Percentiles rank a stretch among this genome's conserved stretches.
phyloP scores from a whole-genome alignment of 2,329 filamentous ascomycete species.

The Hymenotorrendiella dingleyae region DNA sequence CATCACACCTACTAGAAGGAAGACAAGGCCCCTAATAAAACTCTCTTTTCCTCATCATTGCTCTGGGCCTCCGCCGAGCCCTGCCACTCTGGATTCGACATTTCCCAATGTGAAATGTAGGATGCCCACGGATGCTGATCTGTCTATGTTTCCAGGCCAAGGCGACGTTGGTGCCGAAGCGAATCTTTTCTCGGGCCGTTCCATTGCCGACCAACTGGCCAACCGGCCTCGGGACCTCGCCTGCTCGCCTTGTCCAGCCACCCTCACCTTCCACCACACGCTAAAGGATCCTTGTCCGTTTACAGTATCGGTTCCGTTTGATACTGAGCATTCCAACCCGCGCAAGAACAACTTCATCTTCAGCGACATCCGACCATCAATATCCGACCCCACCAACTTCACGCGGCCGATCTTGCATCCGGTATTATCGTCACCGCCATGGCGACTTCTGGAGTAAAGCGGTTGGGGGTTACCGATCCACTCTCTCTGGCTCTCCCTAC shows the following conservation, averaged over 20 bases:
- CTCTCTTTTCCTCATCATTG: constrained; percentile 74
- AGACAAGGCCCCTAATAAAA: constrained; percentile 77
- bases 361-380: background rate
- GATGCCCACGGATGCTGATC: too few species aligned
- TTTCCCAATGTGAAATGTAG: too few species aligned
- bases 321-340: too few species aligned
- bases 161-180: too few species aligned
- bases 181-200: too few species aligned
- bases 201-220: background rate
- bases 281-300: too few species aligned
- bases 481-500: constrained; percentile 76
- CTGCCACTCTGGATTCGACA: constrained; percentile 23
- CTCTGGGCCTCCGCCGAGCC: constrained; percentile 43
- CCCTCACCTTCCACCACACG: too few species aligned
- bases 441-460: constrained; percentile 24
- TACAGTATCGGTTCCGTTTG: too few species aligned
- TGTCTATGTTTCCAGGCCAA: too few species aligned
- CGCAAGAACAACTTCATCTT: background rate
- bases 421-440: constrained; percentile 16
- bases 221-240: background rate
- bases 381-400: background rate
- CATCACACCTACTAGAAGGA: constrained; percentile 70
- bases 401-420: constrained; percentile 1
- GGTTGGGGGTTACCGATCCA: constrained; percentile 69
- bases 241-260: background rate